phyloP scores from a whole-genome alignment of 2,329 filamentous ascomycete species.

The Sporothrix protearum region DNA sequence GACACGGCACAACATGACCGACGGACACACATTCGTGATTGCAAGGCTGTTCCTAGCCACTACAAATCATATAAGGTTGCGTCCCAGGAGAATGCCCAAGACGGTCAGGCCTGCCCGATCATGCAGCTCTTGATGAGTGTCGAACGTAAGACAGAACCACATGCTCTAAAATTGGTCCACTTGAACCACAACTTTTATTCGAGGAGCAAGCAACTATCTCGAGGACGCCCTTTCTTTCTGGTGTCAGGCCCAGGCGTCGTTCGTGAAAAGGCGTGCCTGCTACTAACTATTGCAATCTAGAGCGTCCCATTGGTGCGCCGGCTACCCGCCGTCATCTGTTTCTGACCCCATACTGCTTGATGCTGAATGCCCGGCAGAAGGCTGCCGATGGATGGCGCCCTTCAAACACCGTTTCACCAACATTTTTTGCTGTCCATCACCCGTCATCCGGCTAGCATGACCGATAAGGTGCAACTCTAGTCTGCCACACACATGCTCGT shows the following conservation, averaged over 20 bases:
- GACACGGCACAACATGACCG: conserved; percentile 13
- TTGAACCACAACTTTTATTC: neutral
- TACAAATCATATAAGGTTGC: neutral
- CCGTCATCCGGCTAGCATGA: conserved; percentile 6
- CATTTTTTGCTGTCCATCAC: neutral
- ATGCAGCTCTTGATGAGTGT: conserved; percentile 12
- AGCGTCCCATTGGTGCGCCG: neutral
- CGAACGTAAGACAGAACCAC: neutral
- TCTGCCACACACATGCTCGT: neutral
- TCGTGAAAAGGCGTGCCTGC: neutral
- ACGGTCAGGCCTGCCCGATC: neutral
- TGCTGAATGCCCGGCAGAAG: neutral
- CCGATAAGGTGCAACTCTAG: conserved; percentile 5
- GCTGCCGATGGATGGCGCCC: neutral
- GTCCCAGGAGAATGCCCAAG: neutral
- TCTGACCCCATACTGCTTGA: neutral
- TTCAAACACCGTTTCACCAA: neutral
- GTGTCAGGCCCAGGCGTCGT: neutral
- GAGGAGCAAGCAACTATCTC: neutral
- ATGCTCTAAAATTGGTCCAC: neutral
- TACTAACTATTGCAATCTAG: neutral
- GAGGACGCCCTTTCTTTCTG: neutral
- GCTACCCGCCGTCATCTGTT: neutral
- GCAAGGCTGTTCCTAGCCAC: neutral
- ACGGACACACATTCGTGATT: neutral